Evolutionary conservation across 192 early-diverging fungal genomes (phyloP).

Genomic region (Thamnidium elegans): DNA sequence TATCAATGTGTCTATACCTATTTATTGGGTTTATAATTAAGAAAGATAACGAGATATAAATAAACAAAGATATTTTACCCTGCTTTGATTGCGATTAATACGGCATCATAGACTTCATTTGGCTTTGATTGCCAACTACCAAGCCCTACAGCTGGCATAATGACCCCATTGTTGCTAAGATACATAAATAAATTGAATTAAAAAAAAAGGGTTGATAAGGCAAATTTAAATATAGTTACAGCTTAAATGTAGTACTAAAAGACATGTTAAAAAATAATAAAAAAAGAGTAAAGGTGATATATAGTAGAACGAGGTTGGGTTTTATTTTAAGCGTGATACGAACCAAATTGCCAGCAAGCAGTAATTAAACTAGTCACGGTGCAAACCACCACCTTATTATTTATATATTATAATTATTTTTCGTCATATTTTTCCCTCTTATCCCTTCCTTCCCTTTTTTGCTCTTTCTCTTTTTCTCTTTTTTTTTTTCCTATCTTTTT

Average conservation of each 20-base stretch:
- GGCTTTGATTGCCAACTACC: slow-evolving; percentile 58
- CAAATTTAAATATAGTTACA: too few relatives aligned
- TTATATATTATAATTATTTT: neutral
- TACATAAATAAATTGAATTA: neutral
- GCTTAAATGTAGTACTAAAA: too few relatives aligned
- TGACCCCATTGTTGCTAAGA: slow-evolving; percentile 51
- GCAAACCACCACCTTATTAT: too few relatives aligned
- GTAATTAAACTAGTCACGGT: too few relatives aligned
- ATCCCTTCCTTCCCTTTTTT: neutral
- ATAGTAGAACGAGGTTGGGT: too few relatives aligned
- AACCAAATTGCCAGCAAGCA: too few relatives aligned
- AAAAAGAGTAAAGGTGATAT: too few relatives aligned
- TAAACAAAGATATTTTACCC: slow-evolving; percentile 55
- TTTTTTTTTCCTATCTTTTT: neutral
- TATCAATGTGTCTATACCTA: slow-evolving; percentile 35
- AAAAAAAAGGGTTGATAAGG: too few relatives aligned
- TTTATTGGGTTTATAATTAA: neutral
- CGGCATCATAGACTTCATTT: slow-evolving; percentile 56
- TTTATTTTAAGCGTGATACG: too few relatives aligned
- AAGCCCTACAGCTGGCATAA: slow-evolving; percentile 52
- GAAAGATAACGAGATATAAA: neutral
- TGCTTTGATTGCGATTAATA: slow-evolving; percentile 59
- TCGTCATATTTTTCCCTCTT: neutral
- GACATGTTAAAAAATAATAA: too few relatives aligned
- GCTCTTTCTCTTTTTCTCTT: neutral